A percentile compares a stretch with the other conserved stretches of the same genome.
phyloP scores from a whole-genome alignment of 257 asterid genomes.

The Mitragyna speciosa region DNA sequence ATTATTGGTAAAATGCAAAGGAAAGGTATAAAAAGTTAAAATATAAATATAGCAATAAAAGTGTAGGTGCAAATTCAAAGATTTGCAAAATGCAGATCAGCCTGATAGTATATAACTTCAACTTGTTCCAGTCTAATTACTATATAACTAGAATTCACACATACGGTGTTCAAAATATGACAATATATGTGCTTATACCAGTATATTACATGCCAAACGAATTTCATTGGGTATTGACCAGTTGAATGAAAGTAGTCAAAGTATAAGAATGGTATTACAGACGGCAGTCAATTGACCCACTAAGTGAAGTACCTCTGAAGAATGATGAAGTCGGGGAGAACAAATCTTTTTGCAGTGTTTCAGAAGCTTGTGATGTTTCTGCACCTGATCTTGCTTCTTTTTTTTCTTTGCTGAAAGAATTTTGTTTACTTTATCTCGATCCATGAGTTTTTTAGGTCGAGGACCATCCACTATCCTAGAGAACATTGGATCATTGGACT shows the following conservation, averaged over 20 bases:
- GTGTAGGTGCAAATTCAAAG: no score
- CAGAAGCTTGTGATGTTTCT: constrained; percentile 44
- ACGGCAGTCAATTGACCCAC: neutral
- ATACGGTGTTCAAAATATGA: neutral
- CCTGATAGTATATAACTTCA: neutral
- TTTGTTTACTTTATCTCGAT: constrained; percentile 45
- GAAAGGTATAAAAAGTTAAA: neutral
- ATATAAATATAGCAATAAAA: neutral
- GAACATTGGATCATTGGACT: constrained; percentile 38
- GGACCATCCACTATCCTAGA: constrained; percentile 33
- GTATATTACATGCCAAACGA: neutral
- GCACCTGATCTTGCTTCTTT: constrained; percentile 37
- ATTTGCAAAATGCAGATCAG: neutral
- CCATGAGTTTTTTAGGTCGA: constrained; percentile 33
- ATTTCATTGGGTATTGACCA: neutral
- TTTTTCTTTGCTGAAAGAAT: constrained; percentile 47
- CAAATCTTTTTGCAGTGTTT: constrained; percentile 39
- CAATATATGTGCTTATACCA: neutral
- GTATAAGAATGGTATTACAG: neutral
- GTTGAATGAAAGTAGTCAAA: neutral
- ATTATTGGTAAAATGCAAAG: neutral
- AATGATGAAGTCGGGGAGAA: constrained; percentile 19
- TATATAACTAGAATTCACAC: neutral
- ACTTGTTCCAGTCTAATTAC: neutral
- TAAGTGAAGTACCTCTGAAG: constrained; percentile 13